Evolutionary conservation across 2,329 filamentous ascomycete species (phyloP), one percentile per base, ranked within the genome.

Genomic region (Alternaria sp.): DNA sequence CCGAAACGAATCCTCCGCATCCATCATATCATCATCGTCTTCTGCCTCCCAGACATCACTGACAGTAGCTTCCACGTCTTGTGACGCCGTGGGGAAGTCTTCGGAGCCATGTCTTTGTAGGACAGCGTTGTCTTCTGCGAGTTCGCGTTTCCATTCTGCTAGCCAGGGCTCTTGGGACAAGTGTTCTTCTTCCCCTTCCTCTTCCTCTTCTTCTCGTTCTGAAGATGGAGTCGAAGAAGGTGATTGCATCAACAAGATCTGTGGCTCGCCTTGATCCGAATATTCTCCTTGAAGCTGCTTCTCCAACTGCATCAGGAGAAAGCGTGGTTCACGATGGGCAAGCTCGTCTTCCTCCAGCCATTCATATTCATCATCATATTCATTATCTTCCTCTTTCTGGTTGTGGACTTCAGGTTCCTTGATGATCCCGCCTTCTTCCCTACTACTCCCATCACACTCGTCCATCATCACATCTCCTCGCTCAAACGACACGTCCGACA

Each of bases 21-120:
- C 72, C 14, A 70, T 54, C 52, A 74, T 73, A 10, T 76, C 75
- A 16, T 75, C 74, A 6, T 78, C 77, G 12, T 78, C 77, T 49
- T 69, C 74, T n/a, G 71, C 66, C 14, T 8, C 34, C 68, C 69
- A 75, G 1, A 46, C 28, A 32, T 74, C 68, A 6, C 67, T 63
- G 9, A 66, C 63, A 5, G 55, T 63, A 20, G 57, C 58, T 4
- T 65, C 48, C 7, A 30, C 53, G 38, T 72, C 62, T 55, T 76
- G 74, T 2, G 70, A 74, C 16, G 59, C 41, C 0, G 72, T 74
- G 0, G 74, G 68, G 2, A 70, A 7, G 48, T 79, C 77, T 68
- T 79, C 76, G 2, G 77, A 78, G 10, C 75, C 76, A 16, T 55
- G 41, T 28, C 60, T 63, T 18, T 50, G 50, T 8, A 25, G 16